Percentiles rank a stretch among this genome's conserved stretches.
These are phyloP conservation scores for Zymoseptoria pseudotritici DNA, from an alignment of 2,329 filamentous ascomycete genomes.

Conservation along the genomic window DNA sequence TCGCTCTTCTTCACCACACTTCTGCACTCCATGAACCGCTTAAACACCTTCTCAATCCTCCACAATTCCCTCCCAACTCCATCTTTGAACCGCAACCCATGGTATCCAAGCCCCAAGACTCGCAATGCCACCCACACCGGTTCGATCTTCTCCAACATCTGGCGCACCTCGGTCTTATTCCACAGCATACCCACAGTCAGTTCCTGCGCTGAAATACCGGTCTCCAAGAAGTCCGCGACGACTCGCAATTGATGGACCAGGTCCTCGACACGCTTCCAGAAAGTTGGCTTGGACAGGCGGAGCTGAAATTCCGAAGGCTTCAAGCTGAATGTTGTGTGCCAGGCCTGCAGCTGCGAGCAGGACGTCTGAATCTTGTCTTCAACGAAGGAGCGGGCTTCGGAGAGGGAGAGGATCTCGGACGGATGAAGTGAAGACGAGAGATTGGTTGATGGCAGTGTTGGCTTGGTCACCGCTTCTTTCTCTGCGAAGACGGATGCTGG, in stretches of 20 bases:
- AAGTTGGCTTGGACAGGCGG: background rate
- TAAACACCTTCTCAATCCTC: too few relatives aligned
- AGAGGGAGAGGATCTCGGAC: background rate
- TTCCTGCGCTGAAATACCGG: background rate
- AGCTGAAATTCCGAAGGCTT: background rate
- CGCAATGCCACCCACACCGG: background rate
- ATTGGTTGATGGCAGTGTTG: background rate
- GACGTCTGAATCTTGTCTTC: background rate
- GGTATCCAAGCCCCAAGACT: background rate
- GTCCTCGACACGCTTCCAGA: background rate
- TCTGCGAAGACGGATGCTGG: background rate
- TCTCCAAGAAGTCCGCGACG: background rate
- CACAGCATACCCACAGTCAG: background rate
- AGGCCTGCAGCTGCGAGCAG: background rate
- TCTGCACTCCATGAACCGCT: too few relatives aligned
- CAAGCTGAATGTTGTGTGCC: background rate
- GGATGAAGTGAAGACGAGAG: background rate
- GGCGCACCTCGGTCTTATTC: background rate
- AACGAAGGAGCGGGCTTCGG: background rate
- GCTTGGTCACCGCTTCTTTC: background rate
- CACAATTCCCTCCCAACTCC: too few relatives aligned
- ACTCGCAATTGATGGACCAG: background rate
- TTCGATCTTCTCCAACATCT: background rate
- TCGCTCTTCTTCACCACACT: too few relatives aligned
- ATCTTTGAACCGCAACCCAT: background rate